Percentiles rank a stretch among this genome's conserved stretches.
phyloP scores from a whole-genome alignment of 1,284 basidiomycete genomes.

The Inonotus hispidus region DNA sequence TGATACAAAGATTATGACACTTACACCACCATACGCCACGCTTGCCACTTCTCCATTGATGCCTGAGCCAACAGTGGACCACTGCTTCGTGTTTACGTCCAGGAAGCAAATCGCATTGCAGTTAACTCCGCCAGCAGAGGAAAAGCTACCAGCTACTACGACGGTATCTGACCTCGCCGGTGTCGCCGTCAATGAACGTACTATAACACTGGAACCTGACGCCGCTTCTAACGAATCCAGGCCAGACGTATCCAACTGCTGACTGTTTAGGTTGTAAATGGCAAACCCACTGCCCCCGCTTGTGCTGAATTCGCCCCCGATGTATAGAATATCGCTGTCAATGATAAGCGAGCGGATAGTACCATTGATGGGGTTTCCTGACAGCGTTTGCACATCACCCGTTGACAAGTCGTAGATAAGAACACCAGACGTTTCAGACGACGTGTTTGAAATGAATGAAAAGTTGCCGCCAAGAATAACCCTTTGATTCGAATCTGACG shows the following conservation, averaged over 20 bases:
- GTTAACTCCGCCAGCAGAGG: conserved; percentile 66
- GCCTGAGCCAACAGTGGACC: conserved; percentile 79
- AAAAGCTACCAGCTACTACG: conserved; percentile 84
- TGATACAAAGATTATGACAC: conserved; percentile 26
- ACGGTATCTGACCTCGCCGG: conserved; percentile 57
- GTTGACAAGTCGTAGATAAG: conserved; percentile 68
- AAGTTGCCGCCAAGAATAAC: conserved; percentile 91
- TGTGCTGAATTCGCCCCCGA: conserved; percentile 78
- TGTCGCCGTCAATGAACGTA: conserved; percentile 71
- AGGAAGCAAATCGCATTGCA: conserved; percentile 83
- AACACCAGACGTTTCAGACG: conserved; percentile 49
- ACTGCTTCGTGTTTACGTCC: conserved; percentile 63
- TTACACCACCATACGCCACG: conserved; percentile 76
- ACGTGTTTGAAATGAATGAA: conserved; percentile 46
- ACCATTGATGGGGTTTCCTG: conserved; percentile 59
- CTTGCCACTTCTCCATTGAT: conserved; percentile 79
- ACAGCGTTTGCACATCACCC: conserved; percentile 49
- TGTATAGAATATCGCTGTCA: conserved; percentile 56
- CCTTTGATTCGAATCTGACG: conserved; percentile 56
- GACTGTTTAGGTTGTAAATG: conserved; percentile 64
- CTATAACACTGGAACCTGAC: conserved; percentile 54
- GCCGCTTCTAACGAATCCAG: conserved; percentile 53
- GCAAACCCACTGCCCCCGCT: conserved; percentile 57
- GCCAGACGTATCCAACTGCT: conserved; percentile 54
- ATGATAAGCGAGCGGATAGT: conserved; percentile 72